These are phyloP conservation scores for Tetradesmus obliquus DNA, from an alignment of 139 green algal species.

Conservation along the genomic window DNA sequence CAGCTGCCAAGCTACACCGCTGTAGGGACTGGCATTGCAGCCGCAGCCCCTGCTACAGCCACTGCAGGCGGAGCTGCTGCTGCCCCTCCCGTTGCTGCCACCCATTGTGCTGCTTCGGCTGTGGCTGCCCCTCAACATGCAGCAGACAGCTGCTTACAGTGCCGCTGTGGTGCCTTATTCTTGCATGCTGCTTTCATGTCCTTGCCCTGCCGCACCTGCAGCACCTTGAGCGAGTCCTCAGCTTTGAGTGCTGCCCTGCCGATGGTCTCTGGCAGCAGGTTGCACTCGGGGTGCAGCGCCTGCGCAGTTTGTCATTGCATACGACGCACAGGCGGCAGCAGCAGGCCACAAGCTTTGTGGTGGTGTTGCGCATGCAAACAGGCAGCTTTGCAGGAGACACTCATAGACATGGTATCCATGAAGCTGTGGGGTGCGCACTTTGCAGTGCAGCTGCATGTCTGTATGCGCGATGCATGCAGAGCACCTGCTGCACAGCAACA, in stretches of 20 bases:
- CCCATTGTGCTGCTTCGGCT: neutral
- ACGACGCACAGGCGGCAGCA: neutral
- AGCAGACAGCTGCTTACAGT: neutral
- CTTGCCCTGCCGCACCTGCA: conserved; percentile 1
- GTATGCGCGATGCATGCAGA: too few relatives aligned
- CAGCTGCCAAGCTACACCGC: neutral
- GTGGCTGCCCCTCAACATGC: neutral
- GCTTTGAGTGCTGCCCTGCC: conserved; percentile 25
- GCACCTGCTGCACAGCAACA: neutral
- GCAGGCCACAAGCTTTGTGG: neutral
- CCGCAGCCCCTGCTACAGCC: neutral
- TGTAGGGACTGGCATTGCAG: neutral
- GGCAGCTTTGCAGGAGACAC: too few relatives aligned
- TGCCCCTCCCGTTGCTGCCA: neutral
- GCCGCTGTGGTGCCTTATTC: neutral
- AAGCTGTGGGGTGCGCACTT: too few relatives aligned
- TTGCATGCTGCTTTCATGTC: neutral
- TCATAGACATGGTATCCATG: too few relatives aligned
- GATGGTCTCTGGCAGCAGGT: conserved; percentile 36
- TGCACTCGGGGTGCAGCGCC: conserved; percentile 25
- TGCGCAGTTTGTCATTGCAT: neutral
- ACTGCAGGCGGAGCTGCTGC: neutral
- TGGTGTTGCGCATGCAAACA: neutral
- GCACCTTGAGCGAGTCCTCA: conserved; percentile 10
- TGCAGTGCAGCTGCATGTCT: too few relatives aligned